Conservation (phyloP, 768 basidiomycete species). For the Cystofilobasidium bisporidii region DNA sequence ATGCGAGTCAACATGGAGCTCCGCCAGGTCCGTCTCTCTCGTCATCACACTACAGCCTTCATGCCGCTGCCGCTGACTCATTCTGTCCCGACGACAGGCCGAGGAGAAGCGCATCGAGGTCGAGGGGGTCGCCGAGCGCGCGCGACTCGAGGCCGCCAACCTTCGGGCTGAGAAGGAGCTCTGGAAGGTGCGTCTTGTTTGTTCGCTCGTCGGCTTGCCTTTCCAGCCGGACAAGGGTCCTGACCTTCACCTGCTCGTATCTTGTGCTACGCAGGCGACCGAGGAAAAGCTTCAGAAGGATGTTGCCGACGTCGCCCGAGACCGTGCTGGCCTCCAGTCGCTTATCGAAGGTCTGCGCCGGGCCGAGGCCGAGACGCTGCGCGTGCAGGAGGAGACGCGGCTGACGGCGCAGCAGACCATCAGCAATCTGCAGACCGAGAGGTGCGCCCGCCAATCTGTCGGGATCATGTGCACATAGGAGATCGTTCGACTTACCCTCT, state of each 20-base stretch:
- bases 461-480: too few relatives aligned
- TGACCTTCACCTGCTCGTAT: too few relatives aligned
- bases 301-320: constrained; percentile 66
- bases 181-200: constrained; percentile 78
- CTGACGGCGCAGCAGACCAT: constrained; percentile 69
- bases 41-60: too few relatives aligned
- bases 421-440: constrained; percentile 66
- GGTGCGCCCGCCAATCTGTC: constrained; percentile 52
- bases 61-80: not conserved
- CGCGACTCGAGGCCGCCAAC: constrained; percentile 76
- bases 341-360: constrained; percentile 81
- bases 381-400: constrained; percentile 71
- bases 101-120: constrained; percentile 25
- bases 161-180: constrained; percentile 87
- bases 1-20: constrained; percentile 58
- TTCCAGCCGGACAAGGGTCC: too few relatives aligned
- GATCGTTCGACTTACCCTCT: not conserved
- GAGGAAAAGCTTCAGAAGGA: constrained; percentile 75
- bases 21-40: too few relatives aligned
- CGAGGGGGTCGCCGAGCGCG: constrained; percentile 49
- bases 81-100: not conserved
- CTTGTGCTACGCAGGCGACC: constrained; percentile 58
- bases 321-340: constrained; percentile 75
- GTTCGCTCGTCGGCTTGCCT: too few relatives aligned
- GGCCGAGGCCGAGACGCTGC: constrained; percentile 80